Conservation (phyloP, 345 rosid species). For the Tarenaya hassleriana region DNA sequence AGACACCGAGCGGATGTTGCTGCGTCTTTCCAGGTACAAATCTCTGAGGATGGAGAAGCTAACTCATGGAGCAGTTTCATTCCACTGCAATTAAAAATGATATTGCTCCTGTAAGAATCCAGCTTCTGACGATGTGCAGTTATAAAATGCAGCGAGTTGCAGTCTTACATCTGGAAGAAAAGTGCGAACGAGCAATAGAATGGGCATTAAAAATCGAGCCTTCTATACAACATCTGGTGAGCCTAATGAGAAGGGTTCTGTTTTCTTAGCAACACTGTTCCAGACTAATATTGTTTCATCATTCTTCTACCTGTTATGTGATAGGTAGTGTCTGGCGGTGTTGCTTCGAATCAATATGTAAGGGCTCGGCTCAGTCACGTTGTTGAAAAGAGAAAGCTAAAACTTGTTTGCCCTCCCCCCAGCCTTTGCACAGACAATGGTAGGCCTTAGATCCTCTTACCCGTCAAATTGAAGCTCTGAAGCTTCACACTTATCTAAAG, state of each 20-base stretch:
- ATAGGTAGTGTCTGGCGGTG: slow-evolving; percentile 95
- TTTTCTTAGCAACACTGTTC: neutral
- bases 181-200: slow-evolving; percentile 79
- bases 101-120: slow-evolving; percentile 2
- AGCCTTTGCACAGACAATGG: slow-evolving; percentile 94
- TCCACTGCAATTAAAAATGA: neutral
- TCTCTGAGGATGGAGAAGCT: neutral
- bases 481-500: neutral
- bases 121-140: neutral
- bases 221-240: slow-evolving; percentile 69
- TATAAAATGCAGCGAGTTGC: slow-evolving; percentile 67
- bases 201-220: slow-evolving; percentile 92
- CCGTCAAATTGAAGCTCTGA: neutral
- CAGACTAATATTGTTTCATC: slow-evolving; percentile 12
- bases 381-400: slow-evolving; percentile 55
- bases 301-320: too few species aligned
- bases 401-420: slow-evolving; percentile 86
- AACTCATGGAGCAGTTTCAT: too few species aligned
- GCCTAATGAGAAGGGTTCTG: slow-evolving; percentile 11
- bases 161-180: slow-evolving; percentile 89
- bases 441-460: slow-evolving; percentile 20
- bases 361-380: slow-evolving; percentile 57
- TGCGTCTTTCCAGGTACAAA: slow-evolving; percentile 84
- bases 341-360: slow-evolving; percentile 84
- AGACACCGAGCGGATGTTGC: slow-evolving; percentile 82